Conservation (phyloP, 1,139 yeast genomes). For the Saccharomyces hybrid region DNA sequence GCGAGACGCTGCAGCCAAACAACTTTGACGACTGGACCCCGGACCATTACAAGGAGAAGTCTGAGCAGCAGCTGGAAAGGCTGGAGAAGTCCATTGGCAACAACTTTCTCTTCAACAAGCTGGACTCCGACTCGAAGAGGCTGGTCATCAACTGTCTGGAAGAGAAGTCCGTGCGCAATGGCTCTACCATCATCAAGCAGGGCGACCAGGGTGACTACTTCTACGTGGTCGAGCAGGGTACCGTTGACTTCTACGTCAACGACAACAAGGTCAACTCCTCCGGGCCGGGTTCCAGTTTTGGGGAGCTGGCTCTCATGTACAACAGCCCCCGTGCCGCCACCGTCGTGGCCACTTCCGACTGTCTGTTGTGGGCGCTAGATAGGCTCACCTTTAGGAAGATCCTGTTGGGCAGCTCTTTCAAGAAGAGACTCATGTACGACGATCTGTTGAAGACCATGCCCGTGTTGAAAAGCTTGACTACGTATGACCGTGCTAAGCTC, state of each 20-base stretch:
- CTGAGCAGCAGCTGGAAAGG: conserved; percentile 57
- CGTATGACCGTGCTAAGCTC: conserved; percentile 79
- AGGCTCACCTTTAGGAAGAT: conserved; percentile 89
- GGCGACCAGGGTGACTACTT: conserved; percentile 97
- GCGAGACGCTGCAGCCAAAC: conserved; percentile 48
- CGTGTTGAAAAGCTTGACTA: conserved; percentile 60
- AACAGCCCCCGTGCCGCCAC: conserved; percentile 98
- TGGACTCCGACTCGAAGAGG: conserved; percentile 60
- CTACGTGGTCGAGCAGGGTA: conserved; percentile 80
- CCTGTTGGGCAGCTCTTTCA: conserved; percentile 80
- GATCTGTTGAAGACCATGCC: conserved; percentile 83
- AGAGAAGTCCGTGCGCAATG: conserved; percentile 56
- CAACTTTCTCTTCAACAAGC: conserved; percentile 79
- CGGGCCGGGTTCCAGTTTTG: conserved; percentile 85
- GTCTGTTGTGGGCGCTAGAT: conserved; percentile 86
- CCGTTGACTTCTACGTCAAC: conserved; percentile 73
- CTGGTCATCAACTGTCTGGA: conserved; percentile 77
- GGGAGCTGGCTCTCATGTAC: conserved; percentile 95
- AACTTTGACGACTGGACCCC: conserved; percentile 65
- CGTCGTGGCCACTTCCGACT: conserved; percentile 64
- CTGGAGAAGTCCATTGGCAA: conserved; percentile 64
- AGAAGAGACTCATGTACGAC: conserved; percentile 86
- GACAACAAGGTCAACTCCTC: conserved; percentile 66
- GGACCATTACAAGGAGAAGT: conserved; percentile 53
- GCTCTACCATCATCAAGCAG: conserved; percentile 69